Base-by-base conservation (phyloP, 2,329 filamentous ascomycete species). In the Microcera coccophila region DNA sequence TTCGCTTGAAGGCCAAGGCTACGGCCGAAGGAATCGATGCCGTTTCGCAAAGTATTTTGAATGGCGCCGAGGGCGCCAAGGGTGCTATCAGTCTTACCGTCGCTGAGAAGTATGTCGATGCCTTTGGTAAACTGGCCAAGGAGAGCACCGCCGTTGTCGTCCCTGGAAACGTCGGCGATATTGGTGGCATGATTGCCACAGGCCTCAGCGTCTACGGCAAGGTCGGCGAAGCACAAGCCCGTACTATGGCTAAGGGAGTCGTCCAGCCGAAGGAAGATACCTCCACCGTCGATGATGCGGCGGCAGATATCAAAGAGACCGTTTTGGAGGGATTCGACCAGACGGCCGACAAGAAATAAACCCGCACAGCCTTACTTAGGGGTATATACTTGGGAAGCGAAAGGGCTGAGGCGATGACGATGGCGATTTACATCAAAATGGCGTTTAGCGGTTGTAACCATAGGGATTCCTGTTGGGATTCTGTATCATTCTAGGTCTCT, bases 41-140 rank as follows among this genome's bases (percentile, higher is more conserved):
- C 19, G 89, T 98, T 12, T 87, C 88, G 5, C 72, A 76, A 48
- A 78, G 82, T 33, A 95, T 97, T 48, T 73, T 77, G 15, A 72
- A 83, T 36, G 90, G 90, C 43, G 75, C 85, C 53, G 76, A 81
- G 42, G 77, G 83, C 42, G 93, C 93, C 2, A 85, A 93, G 63
- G 81, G 82, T 24, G 93, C 93, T 19, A 78, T 98, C 34, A 90
- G 87, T 59, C 70, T 98, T 49, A 87, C 79, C 12, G 88, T 98
- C 8, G 93, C 93, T 0, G 93, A 98, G 78, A 95, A 96, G 70
- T 98, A 98, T 59, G 93, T 98, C 39, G 91, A 94, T 35, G 93
- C 93, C 4, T 98, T 97, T 61, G 84, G 79, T 54, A 88, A 90
- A 62, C 74, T 98, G 55, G 93, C 93, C 38, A 93, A 91, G 70